Conservation (phyloP, 371 early-diverging fungal species). For the Apophysomyces trapeziformis region DNA sequence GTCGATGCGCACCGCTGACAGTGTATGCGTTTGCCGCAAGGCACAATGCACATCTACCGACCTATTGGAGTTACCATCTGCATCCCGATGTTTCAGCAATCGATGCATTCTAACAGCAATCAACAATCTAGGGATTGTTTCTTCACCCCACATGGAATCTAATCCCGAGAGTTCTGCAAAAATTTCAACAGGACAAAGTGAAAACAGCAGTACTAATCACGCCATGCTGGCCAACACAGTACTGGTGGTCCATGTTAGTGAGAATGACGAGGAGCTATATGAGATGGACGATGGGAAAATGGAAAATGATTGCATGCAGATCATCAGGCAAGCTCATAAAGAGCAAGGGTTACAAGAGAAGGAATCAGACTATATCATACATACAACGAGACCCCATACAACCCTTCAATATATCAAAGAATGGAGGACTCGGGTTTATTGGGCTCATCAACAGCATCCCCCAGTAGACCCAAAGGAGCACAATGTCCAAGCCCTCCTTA, state of each 20-base stretch:
- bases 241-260: conserved; percentile 24
- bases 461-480: neutral
- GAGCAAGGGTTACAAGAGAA: conserved; percentile 13
- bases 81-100: conserved; percentile 28
- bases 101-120: conserved; percentile 35
- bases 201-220: conserved; percentile 25
- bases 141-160: conserved; percentile 32
- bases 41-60: conserved; percentile 18
- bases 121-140: conserved; percentile 23
- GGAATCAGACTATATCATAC: neutral
- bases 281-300: neutral
- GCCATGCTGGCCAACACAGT: conserved; percentile 31
- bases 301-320: conserved; percentile 23
- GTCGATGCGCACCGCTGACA: conserved; percentile 12
- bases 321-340: conserved; percentile 18
- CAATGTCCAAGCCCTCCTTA: neutral
- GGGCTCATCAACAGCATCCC: neutral
- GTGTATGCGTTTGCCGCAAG: conserved; percentile 40
- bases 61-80: conserved; percentile 23
- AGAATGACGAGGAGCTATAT: neutral
- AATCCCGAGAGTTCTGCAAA: conserved; percentile 25
- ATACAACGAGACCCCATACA: conserved; percentile 2
- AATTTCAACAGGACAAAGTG: conserved; percentile 22
- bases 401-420: conserved; percentile 17
- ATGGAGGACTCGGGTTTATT: conserved; percentile 15